These are phyloP conservation scores for Amylocystis lapponica DNA, from an alignment of 768 basidiomycete species.

Conservation along the genomic window DNA sequence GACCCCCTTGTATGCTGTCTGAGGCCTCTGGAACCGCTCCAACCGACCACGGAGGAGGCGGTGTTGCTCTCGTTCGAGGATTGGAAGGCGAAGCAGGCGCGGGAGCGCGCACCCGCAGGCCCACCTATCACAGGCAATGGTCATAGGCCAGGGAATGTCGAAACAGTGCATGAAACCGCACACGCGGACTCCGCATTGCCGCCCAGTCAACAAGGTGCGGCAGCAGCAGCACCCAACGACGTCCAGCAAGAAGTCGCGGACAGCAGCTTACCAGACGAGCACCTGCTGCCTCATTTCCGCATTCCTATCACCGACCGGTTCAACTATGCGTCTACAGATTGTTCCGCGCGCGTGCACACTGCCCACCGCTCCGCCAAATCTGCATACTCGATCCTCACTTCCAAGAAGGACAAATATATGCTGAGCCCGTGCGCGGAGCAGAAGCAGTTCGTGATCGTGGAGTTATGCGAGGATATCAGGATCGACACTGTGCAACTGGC, in stretches of 20 bases:
- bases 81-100: slow-evolving; percentile 68
- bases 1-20: slow-evolving; percentile 67
- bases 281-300: slow-evolving; percentile 54
- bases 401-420: slow-evolving; percentile 94
- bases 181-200: neutral
- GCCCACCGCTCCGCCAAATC: slow-evolving; percentile 81
- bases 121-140: neutral
- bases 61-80: slow-evolving; percentile 80
- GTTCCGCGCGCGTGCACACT: slow-evolving; percentile 87
- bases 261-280: slow-evolving; percentile 20
- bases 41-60: slow-evolving; percentile 49
- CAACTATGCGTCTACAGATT: slow-evolving; percentile 92
- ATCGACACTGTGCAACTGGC: slow-evolving; percentile 96
- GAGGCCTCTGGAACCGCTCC: slow-evolving; percentile 39
- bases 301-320: slow-evolving; percentile 82
- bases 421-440: slow-evolving; percentile 77
- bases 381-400: slow-evolving; percentile 75
- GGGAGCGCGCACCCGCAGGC: neutral
- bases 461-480: slow-evolving; percentile 95
- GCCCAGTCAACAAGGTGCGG: neutral
- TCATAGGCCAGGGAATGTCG: neutral
- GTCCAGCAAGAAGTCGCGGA: slow-evolving; percentile 10
- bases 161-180: neutral
- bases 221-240: slow-evolving; percentile 8
- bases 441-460: slow-evolving; percentile 81